Percentiles rank a stretch among this genome's conserved stretches.
Evolutionary conservation across 495 filamentous ascomycete genomes (phyloP).

Genomic region (Aspergillus kassunensis): DNA sequence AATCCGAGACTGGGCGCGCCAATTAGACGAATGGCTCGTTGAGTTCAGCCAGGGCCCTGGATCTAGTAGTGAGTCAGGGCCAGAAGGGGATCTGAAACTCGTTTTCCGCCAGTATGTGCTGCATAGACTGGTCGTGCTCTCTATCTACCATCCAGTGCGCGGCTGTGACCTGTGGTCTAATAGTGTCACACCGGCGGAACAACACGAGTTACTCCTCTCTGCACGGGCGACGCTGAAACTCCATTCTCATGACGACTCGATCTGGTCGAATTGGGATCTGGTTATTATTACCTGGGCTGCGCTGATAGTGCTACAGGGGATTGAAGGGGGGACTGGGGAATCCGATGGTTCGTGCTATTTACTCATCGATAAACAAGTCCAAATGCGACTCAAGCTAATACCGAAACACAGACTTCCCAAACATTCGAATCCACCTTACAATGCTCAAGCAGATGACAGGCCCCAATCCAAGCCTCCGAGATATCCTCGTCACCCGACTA

Average conservation of each 20-base stretch:
- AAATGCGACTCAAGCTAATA: not conserved
- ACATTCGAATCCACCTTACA: constrained; percentile 3
- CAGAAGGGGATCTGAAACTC: constrained; percentile 3
- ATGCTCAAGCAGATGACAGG: constrained; percentile 3
- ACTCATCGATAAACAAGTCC: not conserved
- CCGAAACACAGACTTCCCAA: not conserved
- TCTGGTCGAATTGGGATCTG: constrained; percentile 7
- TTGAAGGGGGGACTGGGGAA: not conserved
- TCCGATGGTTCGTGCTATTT: not conserved
- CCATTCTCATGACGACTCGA: constrained; percentile 1
- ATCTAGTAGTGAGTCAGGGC: too few relatives aligned
- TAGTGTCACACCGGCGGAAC: not conserved
- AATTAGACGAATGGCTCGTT: constrained; percentile 5
- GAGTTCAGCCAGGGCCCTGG: constrained; percentile 1
- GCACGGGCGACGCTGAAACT: constrained; percentile 3
- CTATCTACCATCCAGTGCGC: not conserved
- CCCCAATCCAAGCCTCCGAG: not conserved
- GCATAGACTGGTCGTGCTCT: constrained; percentile 1
- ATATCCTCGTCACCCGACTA: constrained; percentile 3
- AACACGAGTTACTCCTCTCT: constrained; percentile 1
- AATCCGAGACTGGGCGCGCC: constrained; percentile 3
- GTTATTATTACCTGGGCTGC: constrained; percentile 6
- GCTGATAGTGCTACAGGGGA: constrained; percentile 1
- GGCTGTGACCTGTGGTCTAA: constrained; percentile 5
- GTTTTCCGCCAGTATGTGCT: constrained; percentile 2